Percentiles rank a stretch among this genome's conserved stretches.
These are phyloP conservation scores for Tetrapisispora fleetii DNA, from an alignment of 805 yeast genomes.

Conservation along the genomic window DNA sequence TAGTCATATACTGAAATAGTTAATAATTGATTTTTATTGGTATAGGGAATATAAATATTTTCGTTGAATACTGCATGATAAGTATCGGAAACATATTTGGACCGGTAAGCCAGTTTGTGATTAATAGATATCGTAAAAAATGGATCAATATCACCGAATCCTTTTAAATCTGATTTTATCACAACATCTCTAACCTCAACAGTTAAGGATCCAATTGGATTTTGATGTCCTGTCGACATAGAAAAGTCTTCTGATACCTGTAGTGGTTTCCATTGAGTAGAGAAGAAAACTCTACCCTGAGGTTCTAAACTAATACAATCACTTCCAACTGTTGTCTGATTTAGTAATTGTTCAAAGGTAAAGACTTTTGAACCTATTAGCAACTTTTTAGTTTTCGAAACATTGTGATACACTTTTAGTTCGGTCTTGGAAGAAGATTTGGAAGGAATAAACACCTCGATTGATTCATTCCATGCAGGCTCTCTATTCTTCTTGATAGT, in stretches of 20 bases:
- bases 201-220: slow-evolving; percentile 57
- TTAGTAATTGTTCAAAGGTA: slow-evolving; percentile 39
- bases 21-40: slow-evolving; percentile 50
- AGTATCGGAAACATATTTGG: slow-evolving; percentile 44
- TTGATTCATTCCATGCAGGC: slow-evolving; percentile 58
- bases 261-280: slow-evolving; percentile 64
- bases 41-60: slow-evolving; percentile 50
- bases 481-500: slow-evolving; percentile 57
- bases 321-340: slow-evolving; percentile 34
- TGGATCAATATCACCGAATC: slow-evolving; percentile 69
- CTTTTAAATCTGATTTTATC: slow-evolving; percentile 44
- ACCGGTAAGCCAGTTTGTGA: slow-evolving; percentile 46
- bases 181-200: slow-evolving; percentile 46
- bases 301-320: slow-evolving; percentile 46
- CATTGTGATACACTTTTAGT: slow-evolving; percentile 47
- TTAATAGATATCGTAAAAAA: slow-evolving; percentile 51
- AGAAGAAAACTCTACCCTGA: slow-evolving; percentile 43
- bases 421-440: slow-evolving; percentile 47
- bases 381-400: slow-evolving; percentile 37
- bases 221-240: slow-evolving; percentile 34
- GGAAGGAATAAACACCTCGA: slow-evolving; percentile 53
- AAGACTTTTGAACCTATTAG: slow-evolving; percentile 43
- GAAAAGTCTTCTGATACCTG: slow-evolving; percentile 42
- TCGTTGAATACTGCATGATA: slow-evolving; percentile 51
- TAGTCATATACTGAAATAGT: slow-evolving; percentile 55